These are phyloP conservation scores for Elaeis oleifera DNA, from an alignment of 202 grass and related monocot genomes.

Conservation along the genomic window DNA sequence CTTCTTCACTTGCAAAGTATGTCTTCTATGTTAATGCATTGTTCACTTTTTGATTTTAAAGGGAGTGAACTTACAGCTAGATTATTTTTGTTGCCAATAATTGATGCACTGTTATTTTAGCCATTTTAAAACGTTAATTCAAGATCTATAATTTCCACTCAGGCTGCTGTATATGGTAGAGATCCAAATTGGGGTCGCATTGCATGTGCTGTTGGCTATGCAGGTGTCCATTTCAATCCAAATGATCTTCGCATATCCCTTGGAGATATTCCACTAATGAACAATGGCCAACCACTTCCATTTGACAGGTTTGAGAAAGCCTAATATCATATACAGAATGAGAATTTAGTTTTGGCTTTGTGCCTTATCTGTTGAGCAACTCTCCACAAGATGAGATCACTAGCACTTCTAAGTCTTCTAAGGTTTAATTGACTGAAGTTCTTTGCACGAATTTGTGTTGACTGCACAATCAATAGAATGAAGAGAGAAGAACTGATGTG, in stretches of 20 bases:
- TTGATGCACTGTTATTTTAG: conserved; percentile 11
- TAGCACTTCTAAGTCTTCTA: too few relatives aligned
- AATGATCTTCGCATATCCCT: conserved; percentile 74
- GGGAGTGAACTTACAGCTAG: too few relatives aligned
- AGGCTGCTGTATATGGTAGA: conserved; percentile 93
- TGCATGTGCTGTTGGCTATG: conserved; percentile 87
- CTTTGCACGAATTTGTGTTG: too few relatives aligned
- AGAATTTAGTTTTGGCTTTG: too few relatives aligned
- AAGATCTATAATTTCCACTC: conserved; percentile 16
- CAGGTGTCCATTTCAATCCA: conserved; percentile 62
- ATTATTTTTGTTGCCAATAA: background rate
- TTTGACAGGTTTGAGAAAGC: conserved; percentile 73
- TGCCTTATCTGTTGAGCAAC: too few relatives aligned
- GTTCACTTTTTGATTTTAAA: too few relatives aligned
- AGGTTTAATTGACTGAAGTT: too few relatives aligned
- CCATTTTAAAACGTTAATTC: conserved; percentile 6
- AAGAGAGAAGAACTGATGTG: too few relatives aligned
- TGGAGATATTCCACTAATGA: conserved; percentile 76
- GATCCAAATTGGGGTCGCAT: conserved; percentile 98
- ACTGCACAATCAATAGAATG: too few relatives aligned
- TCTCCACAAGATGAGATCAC: too few relatives aligned
- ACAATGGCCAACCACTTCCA: conserved; percentile 79
- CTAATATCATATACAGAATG: too few relatives aligned
- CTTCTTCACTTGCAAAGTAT: conserved; percentile 94
- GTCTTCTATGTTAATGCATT: too few relatives aligned